A percentile compares a stretch with the other conserved stretches of the same genome.
These are phyloP conservation scores for Pogostemon cablin DNA, from an alignment of 257 asterid species.

Conservation along the genomic window DNA sequence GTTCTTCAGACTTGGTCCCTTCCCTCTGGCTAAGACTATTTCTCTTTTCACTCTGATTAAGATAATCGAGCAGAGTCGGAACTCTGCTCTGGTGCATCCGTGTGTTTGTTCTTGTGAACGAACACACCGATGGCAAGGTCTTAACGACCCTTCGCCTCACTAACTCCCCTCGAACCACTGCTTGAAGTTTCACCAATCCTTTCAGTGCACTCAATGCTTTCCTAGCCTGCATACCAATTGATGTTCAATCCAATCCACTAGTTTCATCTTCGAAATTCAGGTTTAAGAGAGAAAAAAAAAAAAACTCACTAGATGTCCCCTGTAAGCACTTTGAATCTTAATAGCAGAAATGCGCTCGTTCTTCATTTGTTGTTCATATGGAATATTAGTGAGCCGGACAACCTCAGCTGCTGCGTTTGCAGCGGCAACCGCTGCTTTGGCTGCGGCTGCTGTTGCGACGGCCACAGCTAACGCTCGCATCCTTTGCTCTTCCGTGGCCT, in stretches of 20 bases:
- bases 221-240: constrained; percentile 52
- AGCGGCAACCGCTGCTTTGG: constrained; percentile 88
- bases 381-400: constrained; percentile 65
- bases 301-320: constrained; percentile 78
- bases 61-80: constrained; percentile 48
- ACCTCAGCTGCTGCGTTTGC: constrained; percentile 94
- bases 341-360: constrained; percentile 45
- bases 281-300: background rate
- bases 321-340: constrained; percentile 68
- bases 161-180: constrained; percentile 77
- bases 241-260: background rate
- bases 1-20: constrained; percentile 48
- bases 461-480: constrained; percentile 76
- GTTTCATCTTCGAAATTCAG: background rate
- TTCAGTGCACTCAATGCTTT: constrained; percentile 78
- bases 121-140: constrained; percentile 32
- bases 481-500: constrained; percentile 72
- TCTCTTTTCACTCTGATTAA: constrained; percentile 48
- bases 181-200: constrained; percentile 86
- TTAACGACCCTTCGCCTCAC: constrained; percentile 50
- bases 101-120: constrained; percentile 33
- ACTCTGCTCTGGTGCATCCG: constrained; percentile 42
- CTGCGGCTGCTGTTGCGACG: constrained; percentile 84
- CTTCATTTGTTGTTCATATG: constrained; percentile 37
- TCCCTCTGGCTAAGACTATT: constrained; percentile 41